phyloP scores from a whole-genome alignment of 345 rosid genomes.

The Viola odorata region DNA sequence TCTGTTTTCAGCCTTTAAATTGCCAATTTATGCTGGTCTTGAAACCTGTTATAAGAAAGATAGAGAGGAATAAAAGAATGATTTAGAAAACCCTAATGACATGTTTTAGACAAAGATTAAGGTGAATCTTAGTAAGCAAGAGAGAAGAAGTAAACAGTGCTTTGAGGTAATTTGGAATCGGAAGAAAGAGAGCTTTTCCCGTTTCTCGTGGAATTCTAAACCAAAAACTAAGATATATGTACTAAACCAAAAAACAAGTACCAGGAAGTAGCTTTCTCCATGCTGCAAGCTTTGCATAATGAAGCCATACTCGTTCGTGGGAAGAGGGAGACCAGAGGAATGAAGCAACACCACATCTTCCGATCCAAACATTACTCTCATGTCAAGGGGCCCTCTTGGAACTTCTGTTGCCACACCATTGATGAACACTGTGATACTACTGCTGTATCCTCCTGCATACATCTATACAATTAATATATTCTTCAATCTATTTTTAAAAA shows the following conservation, averaged over 20 bases:
- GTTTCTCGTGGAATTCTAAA: slow-evolving; percentile 20
- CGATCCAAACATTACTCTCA: slow-evolving; percentile 64
- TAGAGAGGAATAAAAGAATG: not conserved
- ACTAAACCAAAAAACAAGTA: slow-evolving; percentile 17
- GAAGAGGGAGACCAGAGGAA: slow-evolving; percentile 72
- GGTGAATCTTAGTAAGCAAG: too few species aligned
- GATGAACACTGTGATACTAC: slow-evolving; percentile 56
- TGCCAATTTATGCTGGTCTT: slow-evolving; percentile 53
- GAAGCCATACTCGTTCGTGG: slow-evolving; percentile 68
- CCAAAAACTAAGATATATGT: not conserved
- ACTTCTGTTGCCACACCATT: slow-evolving; percentile 84
- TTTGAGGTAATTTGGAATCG: not conserved
- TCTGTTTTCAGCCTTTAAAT: slow-evolving; percentile 19
- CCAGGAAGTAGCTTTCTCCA: slow-evolving; percentile 97
- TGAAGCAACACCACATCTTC: slow-evolving; percentile 62
- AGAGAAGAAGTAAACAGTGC: slow-evolving; percentile 7
- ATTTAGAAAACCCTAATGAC: slow-evolving; percentile 14
- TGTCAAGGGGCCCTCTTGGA: slow-evolving; percentile 67
- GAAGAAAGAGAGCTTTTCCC: not conserved
- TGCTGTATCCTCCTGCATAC: too few species aligned
- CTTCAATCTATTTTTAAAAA: too few species aligned
- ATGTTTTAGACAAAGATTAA: not conserved
- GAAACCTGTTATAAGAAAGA: slow-evolving; percentile 53
- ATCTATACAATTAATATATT: too few species aligned
- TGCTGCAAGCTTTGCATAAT: slow-evolving; percentile 70